Evolutionary conservation across 2,329 filamentous ascomycete species (phyloP).

Genomic region (Pseudogymnoascus sp.): DNA sequence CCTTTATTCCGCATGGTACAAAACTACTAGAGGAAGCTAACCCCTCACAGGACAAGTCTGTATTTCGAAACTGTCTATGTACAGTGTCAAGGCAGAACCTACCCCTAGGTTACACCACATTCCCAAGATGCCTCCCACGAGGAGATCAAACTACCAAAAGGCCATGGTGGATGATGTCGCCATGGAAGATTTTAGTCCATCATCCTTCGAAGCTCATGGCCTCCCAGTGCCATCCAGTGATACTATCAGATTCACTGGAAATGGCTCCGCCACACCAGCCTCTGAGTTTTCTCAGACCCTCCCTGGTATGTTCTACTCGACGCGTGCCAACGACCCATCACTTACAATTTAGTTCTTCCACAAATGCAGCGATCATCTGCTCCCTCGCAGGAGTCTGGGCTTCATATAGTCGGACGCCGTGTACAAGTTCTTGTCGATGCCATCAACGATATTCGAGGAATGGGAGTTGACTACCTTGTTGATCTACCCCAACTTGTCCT

Average conservation of each 20-base stretch:
- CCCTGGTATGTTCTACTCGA: background rate
- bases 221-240: background rate
- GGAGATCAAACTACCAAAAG: background rate
- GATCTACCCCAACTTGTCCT: slow-evolving; percentile 72
- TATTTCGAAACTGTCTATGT: background rate
- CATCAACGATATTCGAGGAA: slow-evolving; percentile 58
- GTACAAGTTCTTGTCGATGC: slow-evolving; percentile 58
- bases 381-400: slow-evolving; percentile 27
- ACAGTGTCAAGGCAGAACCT: background rate
- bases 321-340: background rate
- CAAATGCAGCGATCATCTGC: background rate
- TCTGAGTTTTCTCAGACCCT: slow-evolving; percentile 1
- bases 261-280: background rate
- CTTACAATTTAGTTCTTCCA: background rate
- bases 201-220: background rate
- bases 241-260: background rate
- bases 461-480: slow-evolving; percentile 60
- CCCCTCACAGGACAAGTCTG: background rate
- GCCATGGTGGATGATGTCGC: background rate
- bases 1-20: background rate
- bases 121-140: background rate
- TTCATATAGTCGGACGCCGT: slow-evolving; percentile 50
- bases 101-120: background rate
- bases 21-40: background rate
- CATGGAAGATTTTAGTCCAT: background rate